Percentiles rank a stretch among this genome's conserved stretches.
Conservation (phyloP, 805 yeast genomes). For the Candida qinlingensis region DNA sequence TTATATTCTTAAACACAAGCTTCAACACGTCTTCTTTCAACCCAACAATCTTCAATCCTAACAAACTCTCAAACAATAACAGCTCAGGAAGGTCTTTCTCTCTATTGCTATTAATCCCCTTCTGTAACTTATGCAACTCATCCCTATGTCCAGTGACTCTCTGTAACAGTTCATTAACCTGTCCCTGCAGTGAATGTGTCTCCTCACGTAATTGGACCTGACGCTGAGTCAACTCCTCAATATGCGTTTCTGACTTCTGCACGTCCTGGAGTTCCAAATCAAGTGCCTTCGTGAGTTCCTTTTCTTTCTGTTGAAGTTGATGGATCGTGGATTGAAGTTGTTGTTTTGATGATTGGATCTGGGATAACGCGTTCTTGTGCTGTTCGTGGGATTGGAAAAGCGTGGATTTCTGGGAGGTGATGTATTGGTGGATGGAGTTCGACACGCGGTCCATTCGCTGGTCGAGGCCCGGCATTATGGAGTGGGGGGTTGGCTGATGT, state of each 20-base stretch:
- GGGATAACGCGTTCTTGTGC: not conserved
- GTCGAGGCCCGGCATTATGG: not conserved
- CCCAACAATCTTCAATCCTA: conserved; percentile 53
- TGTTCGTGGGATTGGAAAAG: not conserved
- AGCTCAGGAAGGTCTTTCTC: conserved; percentile 48
- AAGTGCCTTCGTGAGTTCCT: not conserved
- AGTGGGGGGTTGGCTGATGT: not conserved
- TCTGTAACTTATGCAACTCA: conserved; percentile 29
- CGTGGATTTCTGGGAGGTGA: not conserved
- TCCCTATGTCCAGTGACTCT: conserved; percentile 28
- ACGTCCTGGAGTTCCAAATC: conserved; percentile 22
- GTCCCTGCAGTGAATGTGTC: conserved; percentile 24
- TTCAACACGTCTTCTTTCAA: conserved; percentile 39
- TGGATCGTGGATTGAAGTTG: conserved; percentile 5
- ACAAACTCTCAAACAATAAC: conserved; percentile 42
- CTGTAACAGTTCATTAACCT: conserved; percentile 29
- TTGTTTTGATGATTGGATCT: conserved; percentile 4
- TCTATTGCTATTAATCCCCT: conserved; percentile 37
- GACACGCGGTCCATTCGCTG: not conserved
- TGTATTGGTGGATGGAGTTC: not conserved
- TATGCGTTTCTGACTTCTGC: conserved; percentile 30
- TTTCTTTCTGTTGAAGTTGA: not conserved
- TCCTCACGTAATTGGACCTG: conserved; percentile 31
- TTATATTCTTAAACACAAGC: conserved; percentile 46
- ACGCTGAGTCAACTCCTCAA: conserved; percentile 27